Evolutionary conservation across 2,329 filamentous ascomycete genomes (phyloP), one percentile per base, ranked within the genome.

Genomic region (Cordyceps militaris): DNA sequence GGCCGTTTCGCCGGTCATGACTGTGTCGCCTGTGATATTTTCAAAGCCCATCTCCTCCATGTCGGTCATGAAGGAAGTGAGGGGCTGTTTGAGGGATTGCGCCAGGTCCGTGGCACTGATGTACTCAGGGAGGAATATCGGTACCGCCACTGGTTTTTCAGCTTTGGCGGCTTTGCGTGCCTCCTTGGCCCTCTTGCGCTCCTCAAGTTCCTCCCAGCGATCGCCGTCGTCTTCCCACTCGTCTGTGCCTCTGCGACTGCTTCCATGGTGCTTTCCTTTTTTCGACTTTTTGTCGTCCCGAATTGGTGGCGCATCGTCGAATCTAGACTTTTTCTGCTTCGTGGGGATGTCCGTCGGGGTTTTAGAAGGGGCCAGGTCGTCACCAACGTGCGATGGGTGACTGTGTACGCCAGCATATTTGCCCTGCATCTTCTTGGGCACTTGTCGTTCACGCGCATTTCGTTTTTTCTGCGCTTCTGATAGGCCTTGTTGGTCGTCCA

Each of bases 41-140:
- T 96, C 91, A 63, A 97, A 99, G 0, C 94, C 95, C 67, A 97
- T 84, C 54, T 94, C 83, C 67, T 85, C 82, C 71, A 99, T 79
- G 66, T 91, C 90, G 16, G 69, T 65, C 13, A 95, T 75, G 65
- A 99, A 96, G 3, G 84, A 74, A 14, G 87, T 80, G 1, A 84
- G 77, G 42, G 84, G 83, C 30, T 96, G 79, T 61, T 85, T 86
- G 23, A 97, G 76, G 4, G 88, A 83, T 60, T 84, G 79, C 4
- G 91, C 91, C 42, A 99, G 75, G 63, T 92, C 90, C 10, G 83
- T 80, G n/a, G 97, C 86, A 65, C 84, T 94, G 71, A 99, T 95
- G 65, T 91, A 96, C 67, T 97, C 90, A 0, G 95, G 95, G 23
- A 99, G 76, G 55, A 87, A 82, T 47, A 99, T 88, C 1, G 73